Evolutionary conservation across 2,329 filamentous ascomycete genomes (phyloP).

Genomic region (Monosporascus sp.): DNA sequence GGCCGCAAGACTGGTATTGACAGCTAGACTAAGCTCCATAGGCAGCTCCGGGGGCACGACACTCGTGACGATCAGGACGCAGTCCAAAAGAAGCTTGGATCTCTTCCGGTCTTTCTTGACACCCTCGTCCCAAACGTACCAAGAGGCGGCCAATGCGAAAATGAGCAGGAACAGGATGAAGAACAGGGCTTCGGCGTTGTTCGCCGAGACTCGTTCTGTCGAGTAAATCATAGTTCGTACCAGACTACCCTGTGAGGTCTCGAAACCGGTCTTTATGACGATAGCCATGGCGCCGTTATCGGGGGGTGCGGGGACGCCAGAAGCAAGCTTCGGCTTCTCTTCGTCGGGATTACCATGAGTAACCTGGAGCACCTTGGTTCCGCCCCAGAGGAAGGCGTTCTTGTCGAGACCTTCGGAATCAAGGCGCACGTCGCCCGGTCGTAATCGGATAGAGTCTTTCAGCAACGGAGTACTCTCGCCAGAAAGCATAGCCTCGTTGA

Average conservation of each 20-base stretch:
- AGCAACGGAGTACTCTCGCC: slow-evolving; percentile 95
- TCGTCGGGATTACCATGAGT: slow-evolving; percentile 80
- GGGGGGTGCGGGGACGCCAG: slow-evolving; percentile 76
- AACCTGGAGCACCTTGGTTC: slow-evolving; percentile 94
- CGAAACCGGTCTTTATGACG: slow-evolving; percentile 95
- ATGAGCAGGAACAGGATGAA: slow-evolving; percentile 96
- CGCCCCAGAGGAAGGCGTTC: slow-evolving; percentile 92
- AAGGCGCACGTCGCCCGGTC: slow-evolving; percentile 72
- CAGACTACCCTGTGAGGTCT: slow-evolving; percentile 95
- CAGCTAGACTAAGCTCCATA: slow-evolving; percentile 95
- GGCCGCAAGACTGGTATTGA: slow-evolving; percentile 94
- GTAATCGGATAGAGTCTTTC: slow-evolving; percentile 91
- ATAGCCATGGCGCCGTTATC: slow-evolving; percentile 93
- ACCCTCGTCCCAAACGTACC: slow-evolving; percentile 99
- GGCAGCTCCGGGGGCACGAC: slow-evolving; percentile 97
- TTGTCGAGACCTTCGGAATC: slow-evolving; percentile 93
- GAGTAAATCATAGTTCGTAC: slow-evolving; percentile 99
- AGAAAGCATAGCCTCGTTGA: slow-evolving; percentile 99
- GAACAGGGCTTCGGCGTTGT: slow-evolving; percentile 91
- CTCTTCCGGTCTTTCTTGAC: slow-evolving; percentile 91
- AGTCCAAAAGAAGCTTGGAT: slow-evolving; percentile 94
- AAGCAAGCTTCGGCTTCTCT: slow-evolving; percentile 64
- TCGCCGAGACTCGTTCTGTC: slow-evolving; percentile 96
- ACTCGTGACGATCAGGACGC: slow-evolving; percentile 93
- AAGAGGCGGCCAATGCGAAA: slow-evolving; percentile 94